A percentile compares a stretch with the other conserved stretches of the same genome.
Conservation (phyloP, 495 filamentous ascomycete genomes). For the Lepraria neglecta region DNA sequence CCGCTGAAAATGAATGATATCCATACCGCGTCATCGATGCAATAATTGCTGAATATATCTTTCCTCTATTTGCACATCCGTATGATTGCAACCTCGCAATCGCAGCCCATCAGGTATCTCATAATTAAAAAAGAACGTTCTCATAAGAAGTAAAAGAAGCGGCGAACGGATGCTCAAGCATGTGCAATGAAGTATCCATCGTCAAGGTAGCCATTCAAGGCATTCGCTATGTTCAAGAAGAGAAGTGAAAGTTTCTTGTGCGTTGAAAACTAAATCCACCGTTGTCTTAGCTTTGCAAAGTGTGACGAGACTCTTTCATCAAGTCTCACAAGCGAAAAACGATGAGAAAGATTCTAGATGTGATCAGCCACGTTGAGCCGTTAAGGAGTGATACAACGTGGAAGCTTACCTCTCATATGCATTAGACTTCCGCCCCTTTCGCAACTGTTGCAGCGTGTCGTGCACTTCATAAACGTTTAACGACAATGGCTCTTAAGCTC, state of each 20-base stretch:
- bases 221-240: background rate
- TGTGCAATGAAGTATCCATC: background rate
- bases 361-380: background rate
- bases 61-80: background rate
- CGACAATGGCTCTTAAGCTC: slow-evolving; percentile 38
- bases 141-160: no score
- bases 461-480: background rate
- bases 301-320: background rate
- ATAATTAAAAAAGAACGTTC: no score
- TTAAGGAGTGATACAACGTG: no score
- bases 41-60: background rate
- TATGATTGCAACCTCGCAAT: background rate
- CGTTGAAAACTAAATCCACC: background rate
- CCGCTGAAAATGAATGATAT: background rate
- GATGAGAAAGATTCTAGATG: background rate
- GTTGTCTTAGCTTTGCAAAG: background rate
- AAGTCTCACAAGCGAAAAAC: background rate
- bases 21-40: background rate
- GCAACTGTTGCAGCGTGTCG: background rate
- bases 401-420: background rate
- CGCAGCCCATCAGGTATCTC: no score
- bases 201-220: background rate
- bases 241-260: background rate
- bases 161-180: slow-evolving; percentile 1
- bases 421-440: background rate